phyloP scores from a whole-genome alignment of 169 alveolate species.

The Eimeria maxima region DNA sequence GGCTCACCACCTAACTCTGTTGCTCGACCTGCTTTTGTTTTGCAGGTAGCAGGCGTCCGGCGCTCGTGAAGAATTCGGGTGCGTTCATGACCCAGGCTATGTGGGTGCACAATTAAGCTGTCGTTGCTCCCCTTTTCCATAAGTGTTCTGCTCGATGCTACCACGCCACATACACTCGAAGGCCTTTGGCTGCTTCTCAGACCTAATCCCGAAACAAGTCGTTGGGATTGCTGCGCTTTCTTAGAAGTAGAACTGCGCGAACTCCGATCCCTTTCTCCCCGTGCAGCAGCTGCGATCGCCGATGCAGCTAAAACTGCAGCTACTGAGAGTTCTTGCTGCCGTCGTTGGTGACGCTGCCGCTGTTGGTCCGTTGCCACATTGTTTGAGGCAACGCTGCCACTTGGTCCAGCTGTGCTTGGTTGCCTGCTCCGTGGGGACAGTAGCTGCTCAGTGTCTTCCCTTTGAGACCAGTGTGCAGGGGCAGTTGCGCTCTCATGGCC shows the following conservation, averaged over 20 bases:
- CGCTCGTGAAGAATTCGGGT: not conserved
- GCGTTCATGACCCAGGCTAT: not conserved
- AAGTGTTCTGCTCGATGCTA: not conserved
- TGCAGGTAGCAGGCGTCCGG: not conserved
- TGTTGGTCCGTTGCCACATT: not conserved
- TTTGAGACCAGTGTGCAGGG: not conserved
- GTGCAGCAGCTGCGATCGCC: conserved; percentile 68
- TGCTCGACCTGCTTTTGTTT: not conserved
- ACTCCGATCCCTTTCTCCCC: conserved; percentile 69
- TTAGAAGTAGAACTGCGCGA: conserved; percentile 57
- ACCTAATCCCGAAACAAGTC: not conserved
- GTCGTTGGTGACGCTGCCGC: conserved; percentile 66
- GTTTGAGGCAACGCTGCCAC: conserved; percentile 22
- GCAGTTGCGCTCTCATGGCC: conserved; percentile 14
- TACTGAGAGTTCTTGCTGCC: conserved; percentile 67
- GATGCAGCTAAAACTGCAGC: conserved; percentile 73
- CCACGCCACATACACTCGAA: conserved; percentile 44
- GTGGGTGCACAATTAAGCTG: not conserved
- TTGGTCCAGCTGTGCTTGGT: not conserved
- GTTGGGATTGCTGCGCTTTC: not conserved
- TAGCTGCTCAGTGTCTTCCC: not conserved
- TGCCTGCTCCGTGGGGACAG: conserved; percentile 23
- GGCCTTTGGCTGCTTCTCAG: conserved; percentile 52
- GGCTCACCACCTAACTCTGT: conserved; percentile 40
- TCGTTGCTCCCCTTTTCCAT: not conserved